Evolutionary conservation across 768 basidiomycete genomes (phyloP).

Genomic region (Fomitopsis serialis): DNA sequence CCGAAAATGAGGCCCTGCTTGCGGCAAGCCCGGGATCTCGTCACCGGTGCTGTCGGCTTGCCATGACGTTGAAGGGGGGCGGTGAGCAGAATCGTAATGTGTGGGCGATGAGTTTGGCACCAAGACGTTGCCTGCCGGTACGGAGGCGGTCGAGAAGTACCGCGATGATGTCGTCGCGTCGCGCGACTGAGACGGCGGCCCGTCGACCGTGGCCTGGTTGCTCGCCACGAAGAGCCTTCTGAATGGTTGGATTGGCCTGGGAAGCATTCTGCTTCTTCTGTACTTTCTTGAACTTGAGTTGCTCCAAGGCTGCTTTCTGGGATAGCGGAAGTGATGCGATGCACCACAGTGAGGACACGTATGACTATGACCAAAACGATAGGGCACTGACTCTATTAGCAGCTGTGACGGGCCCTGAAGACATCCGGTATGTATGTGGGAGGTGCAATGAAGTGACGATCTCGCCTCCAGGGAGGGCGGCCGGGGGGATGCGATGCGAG

Average conservation of each 20-base stretch:
- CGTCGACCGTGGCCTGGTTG: conserved; percentile 14
- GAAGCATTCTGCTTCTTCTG: conserved; percentile 24
- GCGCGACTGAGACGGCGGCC: conserved; percentile 63
- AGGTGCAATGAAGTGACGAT: conserved; percentile 1
- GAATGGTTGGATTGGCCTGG: conserved; percentile 14
- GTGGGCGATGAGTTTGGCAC: conserved; percentile 76
- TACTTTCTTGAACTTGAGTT: conserved; percentile 43
- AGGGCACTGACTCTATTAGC: conserved; percentile 45
- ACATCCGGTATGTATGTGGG: conserved; percentile 28
- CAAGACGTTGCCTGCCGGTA: conserved; percentile 52
- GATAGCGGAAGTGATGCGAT: conserved; percentile 8
- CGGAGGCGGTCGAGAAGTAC: conserved; percentile 46
- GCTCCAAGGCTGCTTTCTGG: conserved; percentile 39
- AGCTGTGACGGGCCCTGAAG: conserved; percentile 39
- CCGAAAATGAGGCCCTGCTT: conserved; percentile 32
- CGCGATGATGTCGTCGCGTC: conserved; percentile 68
- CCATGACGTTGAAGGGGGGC: conserved; percentile 32
- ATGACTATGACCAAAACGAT: conserved; percentile 8
- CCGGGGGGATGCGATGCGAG: conserved; percentile 9
- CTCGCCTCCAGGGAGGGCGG: conserved; percentile 9
- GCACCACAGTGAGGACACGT: conserved; percentile 16
- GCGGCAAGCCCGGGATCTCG: conserved; percentile 36
- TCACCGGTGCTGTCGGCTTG: conserved; percentile 35
- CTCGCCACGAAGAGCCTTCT: conserved; percentile 15
- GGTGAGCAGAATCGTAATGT: conserved; percentile 32